phyloP scores from a whole-genome alignment of 352 stramenopile species.

The Phytophthora crassamura region DNA sequence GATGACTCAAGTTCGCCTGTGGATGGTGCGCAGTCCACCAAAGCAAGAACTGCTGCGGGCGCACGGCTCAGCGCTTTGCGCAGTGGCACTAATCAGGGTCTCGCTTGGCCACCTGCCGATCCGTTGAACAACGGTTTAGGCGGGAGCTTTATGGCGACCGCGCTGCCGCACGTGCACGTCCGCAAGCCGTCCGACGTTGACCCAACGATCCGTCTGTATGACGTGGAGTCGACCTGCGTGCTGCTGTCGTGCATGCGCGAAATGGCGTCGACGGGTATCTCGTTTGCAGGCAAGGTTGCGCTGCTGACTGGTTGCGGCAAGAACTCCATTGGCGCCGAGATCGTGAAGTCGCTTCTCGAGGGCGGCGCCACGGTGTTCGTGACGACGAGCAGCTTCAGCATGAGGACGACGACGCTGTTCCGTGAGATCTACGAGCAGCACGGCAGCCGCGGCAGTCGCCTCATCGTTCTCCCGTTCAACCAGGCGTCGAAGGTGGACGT shows the following conservation, averaged over 20 bases:
- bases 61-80: constrained; percentile 67
- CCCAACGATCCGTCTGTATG: constrained; percentile 81
- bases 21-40: constrained; percentile 11
- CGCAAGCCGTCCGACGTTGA: constrained; percentile 77
- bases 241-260: constrained; percentile 86
- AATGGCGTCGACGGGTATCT: constrained; percentile 87
- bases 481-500: constrained; percentile 85
- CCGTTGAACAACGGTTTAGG: constrained; percentile 57
- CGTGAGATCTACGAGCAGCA: constrained; percentile 87
- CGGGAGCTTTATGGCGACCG: constrained; percentile 71
- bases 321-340: constrained; percentile 86
- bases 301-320: constrained; percentile 86
- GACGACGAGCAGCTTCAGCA: constrained; percentile 84
- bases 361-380: constrained; percentile 87
- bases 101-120: constrained; percentile 53
- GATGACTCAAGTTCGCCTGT: too few relatives aligned
- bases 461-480: constrained; percentile 89
- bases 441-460: constrained; percentile 76
- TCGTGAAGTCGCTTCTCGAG: constrained; percentile 87
- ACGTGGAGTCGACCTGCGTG: constrained; percentile 82
- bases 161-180: constrained; percentile 80
- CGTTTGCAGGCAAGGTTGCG: constrained; percentile 86
- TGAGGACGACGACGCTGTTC: constrained; percentile 64
- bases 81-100: constrained; percentile 39
- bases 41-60: constrained; percentile 42